A percentile compares a stretch with the other conserved stretches of the same genome.
Conservation (phyloP, 306 rosid genomes). For the Glycyrrhiza uralensis region DNA sequence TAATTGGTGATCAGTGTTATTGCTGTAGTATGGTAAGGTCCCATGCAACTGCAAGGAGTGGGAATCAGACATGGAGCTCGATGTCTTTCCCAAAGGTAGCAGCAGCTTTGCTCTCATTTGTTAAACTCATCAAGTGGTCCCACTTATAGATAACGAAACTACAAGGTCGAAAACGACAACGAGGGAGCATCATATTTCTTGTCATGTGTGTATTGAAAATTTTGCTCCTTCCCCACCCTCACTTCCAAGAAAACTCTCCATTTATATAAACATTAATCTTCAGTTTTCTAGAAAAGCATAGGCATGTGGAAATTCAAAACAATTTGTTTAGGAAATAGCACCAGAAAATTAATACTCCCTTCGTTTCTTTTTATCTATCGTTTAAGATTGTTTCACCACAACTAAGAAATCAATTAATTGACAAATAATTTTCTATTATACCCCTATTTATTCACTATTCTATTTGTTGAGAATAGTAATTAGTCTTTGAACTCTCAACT, state of each 20-base stretch:
- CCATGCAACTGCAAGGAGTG: constrained; percentile 5
- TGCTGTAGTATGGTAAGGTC: not conserved
- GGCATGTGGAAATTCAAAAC: not conserved
- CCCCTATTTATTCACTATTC: too few species aligned
- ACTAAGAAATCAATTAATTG: too few species aligned
- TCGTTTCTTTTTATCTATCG: too few species aligned
- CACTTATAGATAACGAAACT: constrained; percentile 4
- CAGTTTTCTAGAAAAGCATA: not conserved
- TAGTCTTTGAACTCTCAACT: too few species aligned
- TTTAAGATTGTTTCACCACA: too few species aligned
- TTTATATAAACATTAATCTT: not conserved
- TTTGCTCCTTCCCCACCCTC: too few species aligned
- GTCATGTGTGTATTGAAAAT: not conserved
- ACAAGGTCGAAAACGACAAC: constrained; percentile 25
- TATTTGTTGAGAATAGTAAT: too few species aligned
- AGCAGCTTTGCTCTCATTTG: constrained; percentile 28
- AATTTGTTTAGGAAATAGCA: not conserved
- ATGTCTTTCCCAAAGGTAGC: constrained; percentile 5
- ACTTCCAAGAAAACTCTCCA: not conserved
- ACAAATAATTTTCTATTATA: too few species aligned
- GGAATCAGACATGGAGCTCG: not conserved
- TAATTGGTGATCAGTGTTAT: not conserved
- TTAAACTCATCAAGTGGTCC: constrained; percentile 22
- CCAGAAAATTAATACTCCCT: too few species aligned
- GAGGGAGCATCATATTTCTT: constrained; percentile 9